These are phyloP conservation scores for Lycium ferocissimum DNA, from an alignment of 257 asterid species.

Conservation along the genomic window DNA sequence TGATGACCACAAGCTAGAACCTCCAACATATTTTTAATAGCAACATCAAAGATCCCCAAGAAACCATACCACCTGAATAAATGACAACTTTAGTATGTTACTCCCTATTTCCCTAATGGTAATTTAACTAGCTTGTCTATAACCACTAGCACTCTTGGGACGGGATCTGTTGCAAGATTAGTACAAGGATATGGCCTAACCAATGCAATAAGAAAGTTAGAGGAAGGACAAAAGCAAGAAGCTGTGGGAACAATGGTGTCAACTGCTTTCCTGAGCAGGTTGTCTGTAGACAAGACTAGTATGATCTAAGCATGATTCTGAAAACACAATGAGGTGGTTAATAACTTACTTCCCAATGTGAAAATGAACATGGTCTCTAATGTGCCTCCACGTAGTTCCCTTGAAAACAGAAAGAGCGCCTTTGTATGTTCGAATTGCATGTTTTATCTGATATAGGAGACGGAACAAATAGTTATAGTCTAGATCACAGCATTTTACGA, in stretches of 20 bases:
- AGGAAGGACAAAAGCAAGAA: neutral
- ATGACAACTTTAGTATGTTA: conserved; percentile 38
- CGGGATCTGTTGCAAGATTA: neutral
- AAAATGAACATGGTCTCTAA: conserved; percentile 96
- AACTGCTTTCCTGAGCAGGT: neutral
- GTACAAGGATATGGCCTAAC: conserved; percentile 6
- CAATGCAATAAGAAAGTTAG: conserved; percentile 1
- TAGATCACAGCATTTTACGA: conserved; percentile 34
- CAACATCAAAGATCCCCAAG: conserved; percentile 91
- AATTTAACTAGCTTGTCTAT: neutral
- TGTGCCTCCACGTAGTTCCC: conserved; percentile 88
- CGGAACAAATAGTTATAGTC: conserved; percentile 35
- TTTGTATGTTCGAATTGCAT: conserved; percentile 95
- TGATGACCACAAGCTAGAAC: conserved; percentile 95
- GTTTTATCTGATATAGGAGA: conserved; percentile 70
- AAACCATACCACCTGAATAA: conserved; percentile 90
- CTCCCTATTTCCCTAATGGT: conserved; percentile 26
- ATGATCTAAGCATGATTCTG: neutral
- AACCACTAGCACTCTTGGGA: neutral
- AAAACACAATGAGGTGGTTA: conserved; percentile 15
- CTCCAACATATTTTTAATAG: conserved; percentile 80
- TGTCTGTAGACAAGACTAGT: conserved; percentile 9
- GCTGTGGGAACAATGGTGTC: neutral
- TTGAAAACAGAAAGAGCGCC: conserved; percentile 86
- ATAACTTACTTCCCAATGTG: conserved; percentile 89